Base-by-base conservation (phyloP, 345 rosid species). In the Bruguiera gymnorhiza region DNA sequence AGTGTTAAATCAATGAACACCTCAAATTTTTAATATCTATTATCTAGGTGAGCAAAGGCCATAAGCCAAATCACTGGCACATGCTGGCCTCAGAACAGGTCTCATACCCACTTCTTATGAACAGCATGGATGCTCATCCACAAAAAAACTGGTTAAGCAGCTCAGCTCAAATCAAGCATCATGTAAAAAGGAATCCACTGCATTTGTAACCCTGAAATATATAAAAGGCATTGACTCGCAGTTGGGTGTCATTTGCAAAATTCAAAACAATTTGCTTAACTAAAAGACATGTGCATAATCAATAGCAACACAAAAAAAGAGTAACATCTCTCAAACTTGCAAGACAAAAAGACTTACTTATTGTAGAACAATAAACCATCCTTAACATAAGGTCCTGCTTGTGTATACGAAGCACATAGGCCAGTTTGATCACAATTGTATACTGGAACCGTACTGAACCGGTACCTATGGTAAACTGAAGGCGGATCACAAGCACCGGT, bases 291-390 rank as follows among this genome's bases (percentile, higher is more conserved):
- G 15, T 13, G 32, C 63, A 39, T 19, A 37, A 68, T 34, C 32
- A 46, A 59, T 29, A 46, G 50, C 16, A 60, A 62, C 46, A 26
- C 8, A 16, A 23, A 8, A 52, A 21, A 13, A 46, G 1, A 50
- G 31, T 8, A 54, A 70, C 5, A 29, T 27, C 31, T 46, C 54
- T 43, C 13, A n/a, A 48, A 57, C 2, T 23, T 48, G 18, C 10
- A 19, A 59, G 50, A 46, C 26, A 24, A 64, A 54, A 23, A 23
- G 32, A 34, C 89, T 78, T 84, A 95, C 99, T 95, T 95, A 88
- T 92, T 92, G 78, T 86, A 95, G 75, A 95, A 90, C 73, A 95
- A 60, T 61, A 95, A 76, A 46, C 99, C 97, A 60, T 95, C 99
- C 82, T 90, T 92, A 53, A 77, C 79, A 82, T 88, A 95, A 71